Percentiles rank a stretch among this genome's conserved stretches.
phyloP scores from a whole-genome alignment of 2,329 filamentous ascomycete species.

The Graphilbum fragrans region DNA sequence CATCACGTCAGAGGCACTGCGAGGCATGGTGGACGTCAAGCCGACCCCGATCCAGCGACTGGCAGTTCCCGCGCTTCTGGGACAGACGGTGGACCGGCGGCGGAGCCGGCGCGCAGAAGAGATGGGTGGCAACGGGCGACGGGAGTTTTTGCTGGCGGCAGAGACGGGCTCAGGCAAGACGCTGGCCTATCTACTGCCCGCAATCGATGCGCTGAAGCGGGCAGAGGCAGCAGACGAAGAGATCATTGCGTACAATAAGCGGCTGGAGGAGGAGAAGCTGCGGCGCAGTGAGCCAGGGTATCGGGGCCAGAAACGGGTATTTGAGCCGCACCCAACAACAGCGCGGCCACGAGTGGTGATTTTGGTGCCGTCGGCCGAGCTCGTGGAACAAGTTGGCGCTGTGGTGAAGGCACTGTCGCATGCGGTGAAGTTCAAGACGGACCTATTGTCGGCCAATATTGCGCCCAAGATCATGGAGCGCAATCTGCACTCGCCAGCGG shows the following conservation, averaged over 20 bases:
- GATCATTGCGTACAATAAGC: slow-evolving; percentile 44
- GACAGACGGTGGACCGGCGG: slow-evolving; percentile 28
- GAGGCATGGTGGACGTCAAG: slow-evolving; percentile 58
- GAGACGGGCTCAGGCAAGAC: slow-evolving; percentile 98
- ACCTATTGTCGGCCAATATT: slow-evolving; percentile 67
- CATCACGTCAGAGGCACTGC: slow-evolving; percentile 60
- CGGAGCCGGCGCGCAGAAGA: not conserved
- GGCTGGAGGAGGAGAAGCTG: slow-evolving; percentile 41
- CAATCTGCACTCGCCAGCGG: slow-evolving; percentile 66
- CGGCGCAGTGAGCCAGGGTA: slow-evolving; percentile 40
- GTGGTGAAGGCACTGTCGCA: slow-evolving; percentile 78
- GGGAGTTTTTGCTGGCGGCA: slow-evolving; percentile 71
- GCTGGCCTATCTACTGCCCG: slow-evolving; percentile 77
- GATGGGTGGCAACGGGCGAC: slow-evolving; percentile 5
- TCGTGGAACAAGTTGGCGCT: slow-evolving; percentile 75
- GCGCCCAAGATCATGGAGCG: slow-evolving; percentile 70
- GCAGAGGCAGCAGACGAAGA: slow-evolving; percentile 51
- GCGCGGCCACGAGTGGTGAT: slow-evolving; percentile 76
- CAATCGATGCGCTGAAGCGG: slow-evolving; percentile 73
- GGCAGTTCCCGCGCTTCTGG: slow-evolving; percentile 71
- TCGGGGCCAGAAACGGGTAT: slow-evolving; percentile 33
- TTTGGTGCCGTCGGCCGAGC: slow-evolving; percentile 82
- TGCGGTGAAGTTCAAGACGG: slow-evolving; percentile 74
- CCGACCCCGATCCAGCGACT: slow-evolving; percentile 86
- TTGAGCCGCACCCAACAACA: slow-evolving; percentile 59